These are phyloP conservation scores for Cutaneotrichosporon arboriforme DNA, from an alignment of 1,284 basidiomycete genomes.

Conservation along the genomic window DNA sequence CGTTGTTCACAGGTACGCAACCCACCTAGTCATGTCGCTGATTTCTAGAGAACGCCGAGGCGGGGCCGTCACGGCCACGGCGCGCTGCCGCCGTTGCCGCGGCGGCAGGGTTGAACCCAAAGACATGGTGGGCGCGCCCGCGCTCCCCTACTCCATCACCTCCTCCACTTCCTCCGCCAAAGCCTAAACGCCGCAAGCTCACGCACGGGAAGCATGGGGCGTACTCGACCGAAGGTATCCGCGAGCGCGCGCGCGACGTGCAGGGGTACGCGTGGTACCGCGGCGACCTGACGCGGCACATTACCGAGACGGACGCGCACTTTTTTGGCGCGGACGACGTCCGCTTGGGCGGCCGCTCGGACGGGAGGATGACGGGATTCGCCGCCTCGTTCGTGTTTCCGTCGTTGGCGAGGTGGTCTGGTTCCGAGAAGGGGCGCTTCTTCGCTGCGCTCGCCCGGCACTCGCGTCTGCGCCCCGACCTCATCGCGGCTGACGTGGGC, in stretches of 20 bases:
- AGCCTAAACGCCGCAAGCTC: too few relatives aligned
- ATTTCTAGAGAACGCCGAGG: conserved; percentile 6
- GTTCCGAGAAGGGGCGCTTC: conserved; percentile 61
- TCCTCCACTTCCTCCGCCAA: too few relatives aligned
- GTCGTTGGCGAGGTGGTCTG: conserved; percentile 55
- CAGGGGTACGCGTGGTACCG: conserved; percentile 7
- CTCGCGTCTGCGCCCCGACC: conserved; percentile 65
- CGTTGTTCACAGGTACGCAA: too few relatives aligned
- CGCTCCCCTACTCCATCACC: too few relatives aligned
- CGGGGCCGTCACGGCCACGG: conserved; percentile 5
- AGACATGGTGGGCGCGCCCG: too few relatives aligned
- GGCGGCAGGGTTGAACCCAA: too few relatives aligned
- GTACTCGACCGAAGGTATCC: too few relatives aligned
- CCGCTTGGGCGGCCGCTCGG: too few relatives aligned
- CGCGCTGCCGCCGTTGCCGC: neutral
- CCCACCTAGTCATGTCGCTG: neutral
- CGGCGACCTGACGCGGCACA: conserved; percentile 7
- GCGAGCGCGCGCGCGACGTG: neutral
- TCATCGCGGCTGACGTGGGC: conserved; percentile 59
- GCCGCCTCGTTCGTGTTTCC: neutral
- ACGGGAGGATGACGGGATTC: neutral
- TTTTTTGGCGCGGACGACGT: neutral
- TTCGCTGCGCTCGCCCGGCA: conserved; percentile 61
- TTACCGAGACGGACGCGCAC: neutral
- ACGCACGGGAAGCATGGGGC: too few relatives aligned